Evolutionary conservation across 2,329 filamentous ascomycete species (phyloP), one percentile per base, ranked within the genome.

Genomic region (Epichloe aotearoae): DNA sequence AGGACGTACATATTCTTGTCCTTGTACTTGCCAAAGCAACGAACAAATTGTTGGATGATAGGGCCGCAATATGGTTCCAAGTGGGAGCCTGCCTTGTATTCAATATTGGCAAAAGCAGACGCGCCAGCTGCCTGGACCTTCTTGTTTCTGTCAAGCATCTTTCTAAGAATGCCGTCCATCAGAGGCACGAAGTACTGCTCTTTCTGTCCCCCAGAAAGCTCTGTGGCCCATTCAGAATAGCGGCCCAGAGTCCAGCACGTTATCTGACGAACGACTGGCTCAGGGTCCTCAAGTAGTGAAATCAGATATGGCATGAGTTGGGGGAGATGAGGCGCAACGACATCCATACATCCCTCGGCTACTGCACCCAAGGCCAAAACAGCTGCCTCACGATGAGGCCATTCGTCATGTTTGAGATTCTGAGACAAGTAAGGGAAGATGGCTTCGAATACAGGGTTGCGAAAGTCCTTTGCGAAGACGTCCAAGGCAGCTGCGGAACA

Each of bases 1-100:
- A 98, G 79, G 50, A 97, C 94, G 71, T 94, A 96, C 82, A 97
- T 96, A 71, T 98, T 98, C 61, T 88, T 84, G 68, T 97, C 91
- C 75, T 98, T 97, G 79, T 97, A 98, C 68, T 86, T 89, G 49
- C 75, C 79, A 68, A 98, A 98, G 67, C 93, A 98, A 54, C 79
- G 76, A 49, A 96, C 89, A 62, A 91, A 97, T 64, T 97, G 93
- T 54, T 83, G 84, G 49, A 97, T 80, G 60, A 98, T 97, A 26
- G 90, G 87, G 30, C 84, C 78, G 60, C 88, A 90, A 69, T 96
- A 98, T 0, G 88, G 88, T 56, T 84, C 82, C 41, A 98, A 71
- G 54, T 83, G 77, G 55, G 81, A 81, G 52, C 88, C 88, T 0
- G 93, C 87, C 66, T 94, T 94, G 65, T 97, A 93, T 66, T 97